Evolutionary conservation across 768 basidiomycete genomes (phyloP).

Genomic region (Collybia sp.): DNA sequence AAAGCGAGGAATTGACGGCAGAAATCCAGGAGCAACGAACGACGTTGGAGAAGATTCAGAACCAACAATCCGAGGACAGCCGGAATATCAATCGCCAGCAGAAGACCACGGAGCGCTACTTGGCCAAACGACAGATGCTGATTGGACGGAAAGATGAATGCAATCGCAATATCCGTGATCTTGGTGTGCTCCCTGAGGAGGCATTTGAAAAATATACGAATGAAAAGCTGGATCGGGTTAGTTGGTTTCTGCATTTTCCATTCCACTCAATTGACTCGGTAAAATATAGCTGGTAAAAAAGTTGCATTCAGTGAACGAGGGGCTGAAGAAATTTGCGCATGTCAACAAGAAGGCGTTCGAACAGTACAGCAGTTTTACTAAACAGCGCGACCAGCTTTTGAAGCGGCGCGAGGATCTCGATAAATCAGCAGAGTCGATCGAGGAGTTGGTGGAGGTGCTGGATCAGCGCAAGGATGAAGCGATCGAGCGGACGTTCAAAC

Average conservation of each 20-base stretch:
- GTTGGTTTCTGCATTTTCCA: constrained; percentile 16
- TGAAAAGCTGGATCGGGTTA: constrained; percentile 82
- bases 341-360: constrained; percentile 99
- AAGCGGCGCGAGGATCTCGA: constrained; percentile 89
- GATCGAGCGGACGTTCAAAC: constrained; percentile 97
- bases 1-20: constrained; percentile 54
- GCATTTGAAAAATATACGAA: constrained; percentile 93
- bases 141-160: constrained; percentile 86
- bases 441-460: constrained; percentile 88
- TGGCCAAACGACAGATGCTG: constrained; percentile 89
- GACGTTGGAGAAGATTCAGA: constrained; percentile 70
- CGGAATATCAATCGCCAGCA: constrained; percentile 87
- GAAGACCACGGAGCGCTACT: constrained; percentile 92
- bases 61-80: constrained; percentile 81
- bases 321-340: constrained; percentile 93
- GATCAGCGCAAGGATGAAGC: constrained; percentile 99
- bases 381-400: constrained; percentile 89
- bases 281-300: constrained; percentile 77
- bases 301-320: constrained; percentile 89
- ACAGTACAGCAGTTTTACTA: constrained; percentile 97
- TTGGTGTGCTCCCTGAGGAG: constrained; percentile 95
- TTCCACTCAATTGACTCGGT: not conserved
- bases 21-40: constrained; percentile 65
- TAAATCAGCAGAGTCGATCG: constrained; percentile 82
- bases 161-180: constrained; percentile 91